Base-by-base conservation (phyloP, 2,329 filamentous ascomycete genomes). In the Colletotrichum coccodes region DNA sequence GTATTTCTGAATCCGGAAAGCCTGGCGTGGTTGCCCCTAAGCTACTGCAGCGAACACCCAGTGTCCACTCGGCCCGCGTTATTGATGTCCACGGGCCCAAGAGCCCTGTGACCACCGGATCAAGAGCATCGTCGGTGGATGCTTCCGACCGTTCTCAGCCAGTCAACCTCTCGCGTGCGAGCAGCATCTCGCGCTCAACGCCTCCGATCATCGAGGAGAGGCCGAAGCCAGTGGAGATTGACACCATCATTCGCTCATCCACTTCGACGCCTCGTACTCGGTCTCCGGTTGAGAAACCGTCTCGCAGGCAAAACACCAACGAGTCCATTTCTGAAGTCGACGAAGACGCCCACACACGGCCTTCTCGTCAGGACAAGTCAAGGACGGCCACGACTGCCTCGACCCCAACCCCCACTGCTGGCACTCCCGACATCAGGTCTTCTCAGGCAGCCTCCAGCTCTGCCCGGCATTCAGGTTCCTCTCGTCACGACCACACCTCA, bases 51-150 rank as follows among this genome's bases (percentile, higher is more conserved):
- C 77, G 83, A 50, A 80, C 84, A 5, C 79, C 85, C 3, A 89
- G 86, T 71, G 80, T 88, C 21, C 84, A 84, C 69, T 89, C 87
- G 3, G 84, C 86, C 40, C 85, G 88, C n/a, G 79, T 90, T 40
- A 86, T 90, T 30, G 87, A 90, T 40, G 87, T 90, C 6, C 73
- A 83, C 9, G 82, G 81, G 12, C 85, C 85, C 23, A 85, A 84
- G 71, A 88, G 85, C 71, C 85, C 86, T 14, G 77, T 77, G 16
- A 74, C 77, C 11, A 74, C 77, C 11, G 79, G 80, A 47, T 87
- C 87, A n/a, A 82, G 84, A 42, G 79, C 82, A 50, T 83, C 80
- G 32, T 89, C 86, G 0, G 72, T 83, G 1, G 86, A 87, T 26
- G 77, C 79, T 3, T 71, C 76, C 14, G 84, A 86, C 38, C 79